phyloP scores from a whole-genome alignment of 148 eudicot species.

The Rhododendron kiyosumense region DNA sequence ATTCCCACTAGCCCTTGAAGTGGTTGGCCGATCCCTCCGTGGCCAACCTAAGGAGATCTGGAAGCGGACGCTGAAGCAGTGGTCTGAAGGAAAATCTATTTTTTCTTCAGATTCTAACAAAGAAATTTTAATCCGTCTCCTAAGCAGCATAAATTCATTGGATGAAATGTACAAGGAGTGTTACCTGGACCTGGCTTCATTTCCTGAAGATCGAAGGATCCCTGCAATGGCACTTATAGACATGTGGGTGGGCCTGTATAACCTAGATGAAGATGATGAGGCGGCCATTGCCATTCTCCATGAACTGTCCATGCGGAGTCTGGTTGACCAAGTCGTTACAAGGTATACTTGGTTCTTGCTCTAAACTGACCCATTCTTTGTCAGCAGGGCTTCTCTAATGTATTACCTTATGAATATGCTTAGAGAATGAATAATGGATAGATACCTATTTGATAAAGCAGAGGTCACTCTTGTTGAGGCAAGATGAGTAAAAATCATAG shows the following conservation, averaged over 20 bases:
- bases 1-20: conserved; percentile 26
- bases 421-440: background rate
- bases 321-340: background rate
- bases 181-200: conserved; percentile 22
- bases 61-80: conserved; percentile 6
- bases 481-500: background rate
- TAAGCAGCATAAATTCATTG: conserved; percentile 15
- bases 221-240: conserved; percentile 19
- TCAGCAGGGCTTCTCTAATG: background rate
- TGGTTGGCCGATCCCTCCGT: conserved; percentile 21
- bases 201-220: conserved; percentile 24
- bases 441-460: background rate
- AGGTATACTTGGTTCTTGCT: conserved; percentile 12
- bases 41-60: conserved; percentile 14
- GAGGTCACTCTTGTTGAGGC: background rate
- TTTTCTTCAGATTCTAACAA: background rate
- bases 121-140: conserved; percentile 9
- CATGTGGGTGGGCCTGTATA: conserved; percentile 19
- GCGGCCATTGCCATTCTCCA: conserved; percentile 9
- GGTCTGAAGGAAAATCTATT: conserved; percentile 14
- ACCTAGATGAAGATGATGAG: conserved; percentile 13
- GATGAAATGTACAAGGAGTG: conserved; percentile 13
- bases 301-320: conserved; percentile 13
- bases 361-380: background rate
- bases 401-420: background rate